Percentiles rank a stretch among this genome's conserved stretches.
These are phyloP conservation scores for Aspergillus terreus DNA, from an alignment of 2,329 filamentous ascomycete species.

Conservation along the genomic window DNA sequence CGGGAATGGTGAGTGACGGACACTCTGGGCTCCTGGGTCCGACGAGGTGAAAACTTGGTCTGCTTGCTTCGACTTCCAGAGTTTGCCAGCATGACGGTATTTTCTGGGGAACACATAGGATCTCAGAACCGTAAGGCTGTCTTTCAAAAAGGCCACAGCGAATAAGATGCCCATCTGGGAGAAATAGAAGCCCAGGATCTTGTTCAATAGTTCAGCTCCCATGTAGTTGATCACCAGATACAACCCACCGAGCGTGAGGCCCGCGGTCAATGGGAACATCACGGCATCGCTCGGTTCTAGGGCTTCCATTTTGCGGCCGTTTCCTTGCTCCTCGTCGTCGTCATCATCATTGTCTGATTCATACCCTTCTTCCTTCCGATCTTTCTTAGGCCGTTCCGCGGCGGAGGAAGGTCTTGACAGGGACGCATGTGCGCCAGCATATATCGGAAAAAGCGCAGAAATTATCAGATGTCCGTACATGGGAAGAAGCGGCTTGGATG, in stretches of 20 bases:
- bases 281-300: slow-evolving; percentile 76
- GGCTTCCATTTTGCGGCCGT: slow-evolving; percentile 60
- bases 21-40: slow-evolving; percentile 9
- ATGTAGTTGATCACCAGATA: slow-evolving; percentile 91
- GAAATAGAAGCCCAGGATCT: slow-evolving; percentile 79
- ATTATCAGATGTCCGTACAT: slow-evolving; percentile 61
- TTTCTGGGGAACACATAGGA: slow-evolving; percentile 70
- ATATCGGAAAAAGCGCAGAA: slow-evolving; percentile 78
- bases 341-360: slow-evolving; percentile 39
- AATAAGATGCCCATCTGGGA: slow-evolving; percentile 75
- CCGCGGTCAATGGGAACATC: slow-evolving; percentile 76
- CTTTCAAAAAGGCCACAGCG: slow-evolving; percentile 69
- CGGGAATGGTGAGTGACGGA: slow-evolving; percentile 48
- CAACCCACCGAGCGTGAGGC: slow-evolving; percentile 65
- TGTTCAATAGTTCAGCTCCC: slow-evolving; percentile 74
- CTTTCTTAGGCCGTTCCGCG: slow-evolving; percentile 55
- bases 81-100: slow-evolving; percentile 53
- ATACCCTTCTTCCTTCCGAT: slow-evolving; percentile 28
- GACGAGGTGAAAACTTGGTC: slow-evolving; percentile 26
- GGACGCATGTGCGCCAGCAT: slow-evolving; percentile 78
- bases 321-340: slow-evolving; percentile 52
- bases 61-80: slow-evolving; percentile 45
- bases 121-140: slow-evolving; percentile 61
- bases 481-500: slow-evolving; percentile 46
- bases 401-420: slow-evolving; percentile 80